Evolutionary conservation across 2,329 filamentous ascomycete genomes (phyloP).

Genomic region (Diplodia seriata): DNA sequence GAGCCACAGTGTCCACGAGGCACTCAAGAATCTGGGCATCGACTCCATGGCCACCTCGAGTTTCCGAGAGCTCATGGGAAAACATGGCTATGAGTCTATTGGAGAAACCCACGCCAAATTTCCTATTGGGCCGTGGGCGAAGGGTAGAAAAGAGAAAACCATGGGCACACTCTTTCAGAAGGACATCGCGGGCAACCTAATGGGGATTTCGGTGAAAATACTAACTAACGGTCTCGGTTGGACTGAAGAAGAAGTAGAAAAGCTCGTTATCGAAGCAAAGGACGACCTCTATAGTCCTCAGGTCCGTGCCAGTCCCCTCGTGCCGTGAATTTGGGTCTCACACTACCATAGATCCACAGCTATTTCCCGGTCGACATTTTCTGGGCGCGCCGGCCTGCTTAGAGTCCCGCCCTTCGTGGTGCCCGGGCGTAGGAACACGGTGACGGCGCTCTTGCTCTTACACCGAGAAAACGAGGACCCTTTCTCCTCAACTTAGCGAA

Average conservation of each 20-base stretch:
- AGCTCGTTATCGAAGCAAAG: slow-evolving; percentile 34
- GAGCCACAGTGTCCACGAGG: slow-evolving; percentile 44
- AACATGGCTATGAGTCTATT: slow-evolving; percentile 55
- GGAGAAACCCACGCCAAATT: slow-evolving; percentile 44
- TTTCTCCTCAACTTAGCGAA: too few relatives aligned
- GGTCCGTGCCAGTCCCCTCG: neutral
- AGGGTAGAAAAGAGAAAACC: slow-evolving; percentile 58
- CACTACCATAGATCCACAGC: slow-evolving; percentile 12
- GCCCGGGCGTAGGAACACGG: neutral
- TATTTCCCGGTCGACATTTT: slow-evolving; percentile 30
- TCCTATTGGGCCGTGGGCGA: slow-evolving; percentile 55
- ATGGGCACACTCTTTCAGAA: slow-evolving; percentile 52
- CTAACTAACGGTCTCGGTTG: slow-evolving; percentile 38
- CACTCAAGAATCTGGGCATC: slow-evolving; percentile 49
- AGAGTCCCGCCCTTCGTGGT: neutral
- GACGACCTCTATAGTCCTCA: slow-evolving; percentile 34
- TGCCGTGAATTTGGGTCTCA: neutral
- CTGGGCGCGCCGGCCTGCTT: slow-evolving; percentile 23
- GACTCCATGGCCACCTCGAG: slow-evolving; percentile 50
- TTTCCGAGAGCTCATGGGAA: slow-evolving; percentile 49
- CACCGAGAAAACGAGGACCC: too few relatives aligned
- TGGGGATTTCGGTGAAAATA: slow-evolving; percentile 36
- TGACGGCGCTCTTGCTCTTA: too few relatives aligned
- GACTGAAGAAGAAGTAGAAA: slow-evolving; percentile 35
- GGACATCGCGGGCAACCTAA: slow-evolving; percentile 39